Percentiles rank a stretch among this genome's conserved stretches.
Conservation (phyloP, 257 asterid species). For the Solanum sparsipilum region DNA sequence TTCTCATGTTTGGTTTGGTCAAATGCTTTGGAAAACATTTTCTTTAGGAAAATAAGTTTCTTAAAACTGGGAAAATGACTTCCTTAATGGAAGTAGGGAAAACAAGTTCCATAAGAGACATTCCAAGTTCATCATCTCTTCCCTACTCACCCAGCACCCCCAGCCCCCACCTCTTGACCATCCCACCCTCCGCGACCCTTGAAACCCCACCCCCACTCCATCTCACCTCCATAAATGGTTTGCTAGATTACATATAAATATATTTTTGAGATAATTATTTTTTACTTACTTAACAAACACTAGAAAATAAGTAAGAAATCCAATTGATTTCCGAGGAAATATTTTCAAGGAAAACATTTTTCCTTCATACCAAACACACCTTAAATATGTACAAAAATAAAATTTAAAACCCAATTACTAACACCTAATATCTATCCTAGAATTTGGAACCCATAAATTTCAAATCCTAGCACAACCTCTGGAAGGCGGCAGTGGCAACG, state of each 20-base stretch:
- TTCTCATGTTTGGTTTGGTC: background rate
- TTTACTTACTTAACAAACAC: background rate
- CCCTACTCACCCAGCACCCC: background rate
- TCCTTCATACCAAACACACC: background rate
- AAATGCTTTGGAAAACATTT: background rate
- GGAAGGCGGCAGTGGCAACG: background rate
- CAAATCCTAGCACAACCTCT: background rate
- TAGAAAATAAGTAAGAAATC: background rate
- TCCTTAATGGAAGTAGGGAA: background rate
- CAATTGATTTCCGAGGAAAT: background rate
- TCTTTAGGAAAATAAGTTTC: background rate
- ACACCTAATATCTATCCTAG: background rate
- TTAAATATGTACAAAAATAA: background rate
- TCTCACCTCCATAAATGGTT: background rate
- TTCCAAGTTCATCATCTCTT: background rate
- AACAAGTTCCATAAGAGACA: background rate
- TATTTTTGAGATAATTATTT: background rate
- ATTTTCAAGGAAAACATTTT: background rate
- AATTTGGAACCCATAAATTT: background rate
- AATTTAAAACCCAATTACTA: background rate
- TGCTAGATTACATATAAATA: background rate
- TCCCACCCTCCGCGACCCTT: background rate
- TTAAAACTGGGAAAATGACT: background rate
- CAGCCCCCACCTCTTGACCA: background rate
- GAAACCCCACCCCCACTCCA: background rate